phyloP scores from a whole-genome alignment of 1,139 yeast genomes.

The Geotrichum bryndzae region DNA sequence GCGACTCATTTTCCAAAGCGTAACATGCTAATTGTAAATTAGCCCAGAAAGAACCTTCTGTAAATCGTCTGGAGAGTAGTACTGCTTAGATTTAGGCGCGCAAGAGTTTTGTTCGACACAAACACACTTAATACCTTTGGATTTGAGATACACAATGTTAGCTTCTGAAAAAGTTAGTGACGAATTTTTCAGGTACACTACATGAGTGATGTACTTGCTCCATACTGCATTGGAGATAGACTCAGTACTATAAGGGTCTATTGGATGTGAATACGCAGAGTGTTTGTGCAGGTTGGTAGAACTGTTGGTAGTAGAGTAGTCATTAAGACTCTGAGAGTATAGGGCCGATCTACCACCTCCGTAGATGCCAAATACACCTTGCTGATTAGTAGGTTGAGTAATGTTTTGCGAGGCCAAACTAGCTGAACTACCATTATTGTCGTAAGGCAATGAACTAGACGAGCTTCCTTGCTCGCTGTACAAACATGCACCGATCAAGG shows the following conservation, averaged over 20 bases:
- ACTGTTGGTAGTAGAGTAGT: background rate
- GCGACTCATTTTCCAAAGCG: background rate
- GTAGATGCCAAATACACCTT: background rate
- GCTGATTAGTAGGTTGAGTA: background rate
- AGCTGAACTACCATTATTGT: slow-evolving; percentile 5
- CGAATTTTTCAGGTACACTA: slow-evolving; percentile 15
- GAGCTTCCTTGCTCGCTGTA: slow-evolving; percentile 21
- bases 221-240: slow-evolving; percentile 9
- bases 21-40: background rate
- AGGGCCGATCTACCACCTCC: background rate
- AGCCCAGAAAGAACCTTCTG: background rate
- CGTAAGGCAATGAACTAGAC: slow-evolving; percentile 2
- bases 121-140: slow-evolving; percentile 14
- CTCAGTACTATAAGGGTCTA: slow-evolving; percentile 11
- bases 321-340: background rate
- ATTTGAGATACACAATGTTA: slow-evolving; percentile 2
- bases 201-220: slow-evolving; percentile 16
- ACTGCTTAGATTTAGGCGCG: background rate
- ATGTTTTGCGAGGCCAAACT: slow-evolving; percentile 4
- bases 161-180: slow-evolving; percentile 1
- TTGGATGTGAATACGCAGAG: background rate
- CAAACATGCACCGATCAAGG: slow-evolving; percentile 44
- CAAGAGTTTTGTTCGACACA: background rate
- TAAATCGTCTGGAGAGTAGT: background rate
- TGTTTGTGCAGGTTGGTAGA: background rate